Evolutionary conservation across 2,329 filamentous ascomycete genomes (phyloP).

Genomic region (Colletotrichum sp.): DNA sequence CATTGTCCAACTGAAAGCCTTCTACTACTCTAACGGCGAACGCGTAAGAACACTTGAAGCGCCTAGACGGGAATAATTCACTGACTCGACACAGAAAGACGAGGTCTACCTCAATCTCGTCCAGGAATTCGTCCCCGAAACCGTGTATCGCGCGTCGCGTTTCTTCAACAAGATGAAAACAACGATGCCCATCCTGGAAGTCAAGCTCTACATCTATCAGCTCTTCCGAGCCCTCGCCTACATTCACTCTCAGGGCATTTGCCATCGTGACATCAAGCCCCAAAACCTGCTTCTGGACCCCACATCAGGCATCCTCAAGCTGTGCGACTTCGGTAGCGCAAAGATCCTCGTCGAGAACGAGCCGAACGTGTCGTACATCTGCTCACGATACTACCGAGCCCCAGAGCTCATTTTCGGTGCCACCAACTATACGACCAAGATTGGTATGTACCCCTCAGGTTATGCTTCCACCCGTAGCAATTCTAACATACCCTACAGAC

Average conservation of each 20-base stretch:
- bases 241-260: constrained; percentile 99
- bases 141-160: constrained; percentile 94
- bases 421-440: constrained; percentile 99
- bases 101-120: constrained; percentile 99
- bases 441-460: constrained; percentile 69
- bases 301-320: constrained; percentile 87
- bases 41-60: constrained; percentile 67
- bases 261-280: constrained; percentile 98
- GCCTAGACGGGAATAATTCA: background rate
- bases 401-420: constrained; percentile 98
- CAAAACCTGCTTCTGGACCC: constrained; percentile 97
- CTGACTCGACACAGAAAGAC: constrained; percentile 71
- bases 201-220: constrained; percentile 99
- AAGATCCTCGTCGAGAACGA: constrained; percentile 99
- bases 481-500: constrained; percentile 59
- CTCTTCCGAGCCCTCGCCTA: constrained; percentile 98
- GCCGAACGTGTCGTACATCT: constrained; percentile 99
- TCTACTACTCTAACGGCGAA: constrained; percentile 99
- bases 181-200: constrained; percentile 97
- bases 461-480: background rate
- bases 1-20: constrained; percentile 98
- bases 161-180: constrained; percentile 99
- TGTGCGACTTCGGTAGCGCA: constrained; percentile 98
- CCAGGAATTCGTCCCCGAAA: constrained; percentile 97
- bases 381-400: constrained; percentile 97